phyloP scores from a whole-genome alignment of 768 basidiomycete species.

The Lentinula lateritia region DNA sequence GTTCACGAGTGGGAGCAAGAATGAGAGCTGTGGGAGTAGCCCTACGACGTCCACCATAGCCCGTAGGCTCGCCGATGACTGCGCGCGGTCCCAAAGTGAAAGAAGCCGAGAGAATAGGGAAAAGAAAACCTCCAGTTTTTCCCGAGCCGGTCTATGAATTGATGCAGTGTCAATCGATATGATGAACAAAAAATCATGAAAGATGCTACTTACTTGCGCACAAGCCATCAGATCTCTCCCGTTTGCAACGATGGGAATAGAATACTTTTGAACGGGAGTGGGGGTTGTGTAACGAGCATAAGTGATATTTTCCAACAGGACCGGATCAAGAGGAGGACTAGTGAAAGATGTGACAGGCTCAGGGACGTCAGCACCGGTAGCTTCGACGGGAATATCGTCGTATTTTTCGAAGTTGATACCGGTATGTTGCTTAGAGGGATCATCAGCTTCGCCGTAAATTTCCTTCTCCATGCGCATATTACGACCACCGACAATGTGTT shows the following conservation, averaged over 20 bases:
- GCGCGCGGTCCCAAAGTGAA: slow-evolving; percentile 78
- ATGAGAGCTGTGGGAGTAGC: slow-evolving; percentile 97
- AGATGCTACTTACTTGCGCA: slow-evolving; percentile 59
- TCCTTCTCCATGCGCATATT: slow-evolving; percentile 93
- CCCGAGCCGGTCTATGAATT: slow-evolving; percentile 91
- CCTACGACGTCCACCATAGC: slow-evolving; percentile 72
- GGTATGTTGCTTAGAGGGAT: slow-evolving; percentile 86
- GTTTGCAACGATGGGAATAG: slow-evolving; percentile 93
- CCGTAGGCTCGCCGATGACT: slow-evolving; percentile 49
- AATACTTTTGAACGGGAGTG: slow-evolving; percentile 99
- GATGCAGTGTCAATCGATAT: slow-evolving; percentile 14
- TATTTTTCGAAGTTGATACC: slow-evolving; percentile 99
- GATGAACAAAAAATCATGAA: slow-evolving; percentile 4
- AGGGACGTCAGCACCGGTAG: slow-evolving; percentile 95
- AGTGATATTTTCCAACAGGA: slow-evolving; percentile 92
- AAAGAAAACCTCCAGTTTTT: slow-evolving; percentile 98
- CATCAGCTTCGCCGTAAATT: slow-evolving; percentile 84
- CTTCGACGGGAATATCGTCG: slow-evolving; percentile 99
- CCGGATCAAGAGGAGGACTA: slow-evolving; percentile 83
- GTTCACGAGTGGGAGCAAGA: slow-evolving; percentile 95
- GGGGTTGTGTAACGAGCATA: slow-evolving; percentile 92
- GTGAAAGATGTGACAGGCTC: slow-evolving; percentile 89
- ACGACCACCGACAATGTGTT: slow-evolving; percentile 77
- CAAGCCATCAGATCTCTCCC: slow-evolving; percentile 93
- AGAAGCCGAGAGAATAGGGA: slow-evolving; percentile 95